These are phyloP conservation scores for Microcera coccophila DNA, from an alignment of 2,329 filamentous ascomycete genomes.

Conservation along the genomic window DNA sequence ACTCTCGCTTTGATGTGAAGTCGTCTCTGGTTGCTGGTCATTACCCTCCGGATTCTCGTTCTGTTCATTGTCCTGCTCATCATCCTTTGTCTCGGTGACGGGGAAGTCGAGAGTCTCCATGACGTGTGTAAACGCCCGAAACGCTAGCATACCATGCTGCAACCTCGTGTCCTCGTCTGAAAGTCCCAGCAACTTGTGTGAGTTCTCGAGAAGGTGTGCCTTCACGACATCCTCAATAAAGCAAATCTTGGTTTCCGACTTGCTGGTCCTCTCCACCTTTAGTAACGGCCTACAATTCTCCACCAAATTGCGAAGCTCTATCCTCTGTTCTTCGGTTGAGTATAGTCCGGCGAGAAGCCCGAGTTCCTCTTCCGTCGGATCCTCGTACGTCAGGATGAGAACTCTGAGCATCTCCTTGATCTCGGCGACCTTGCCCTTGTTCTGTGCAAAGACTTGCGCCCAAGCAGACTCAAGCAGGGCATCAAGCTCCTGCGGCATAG, in stretches of 20 bases:
- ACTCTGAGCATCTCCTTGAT: conserved; percentile 42
- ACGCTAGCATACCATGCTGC: conserved; percentile 40
- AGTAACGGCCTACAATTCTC: conserved; percentile 38
- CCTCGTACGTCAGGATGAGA: conserved; percentile 39
- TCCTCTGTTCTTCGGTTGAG: conserved; percentile 28
- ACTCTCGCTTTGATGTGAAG: too few relatives aligned
- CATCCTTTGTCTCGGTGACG: conserved; percentile 2
- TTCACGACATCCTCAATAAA: conserved; percentile 30
- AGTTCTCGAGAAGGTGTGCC: conserved; percentile 37
- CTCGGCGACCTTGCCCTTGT: conserved; percentile 31
- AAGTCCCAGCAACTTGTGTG: conserved; percentile 30
- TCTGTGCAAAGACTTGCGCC: conserved; percentile 34
- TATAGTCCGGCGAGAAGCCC: conserved; percentile 35
- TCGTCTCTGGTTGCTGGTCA: not conserved
- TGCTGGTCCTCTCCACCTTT: conserved; percentile 17
- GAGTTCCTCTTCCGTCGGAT: conserved; percentile 38
- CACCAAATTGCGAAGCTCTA: conserved; percentile 34
- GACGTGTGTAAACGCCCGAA: conserved; percentile 37
- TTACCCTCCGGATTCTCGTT: not conserved
- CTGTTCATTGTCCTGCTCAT: not conserved
- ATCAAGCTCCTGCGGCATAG: conserved; percentile 37
- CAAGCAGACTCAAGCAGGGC: conserved; percentile 37
- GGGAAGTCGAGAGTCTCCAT: conserved; percentile 33
- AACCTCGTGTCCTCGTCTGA: conserved; percentile 37
- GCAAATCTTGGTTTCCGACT: conserved; percentile 11